phyloP scores from a whole-genome alignment of 305 asterid species.

The Fraxinus sp. region DNA sequence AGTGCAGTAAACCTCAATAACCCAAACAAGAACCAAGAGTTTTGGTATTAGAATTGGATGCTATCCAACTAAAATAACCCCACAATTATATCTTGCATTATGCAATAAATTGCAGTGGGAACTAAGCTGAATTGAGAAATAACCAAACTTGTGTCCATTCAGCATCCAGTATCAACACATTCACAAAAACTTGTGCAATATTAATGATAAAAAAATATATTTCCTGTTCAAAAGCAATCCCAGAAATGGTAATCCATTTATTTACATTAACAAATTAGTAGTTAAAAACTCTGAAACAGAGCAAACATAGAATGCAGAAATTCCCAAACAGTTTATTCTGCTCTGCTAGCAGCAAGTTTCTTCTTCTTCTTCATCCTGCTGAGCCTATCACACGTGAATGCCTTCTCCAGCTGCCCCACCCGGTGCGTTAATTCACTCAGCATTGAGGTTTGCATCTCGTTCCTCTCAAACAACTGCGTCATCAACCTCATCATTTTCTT shows the following conservation, averaged over 20 bases:
- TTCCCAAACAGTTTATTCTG: conserved; percentile 21
- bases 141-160: background rate
- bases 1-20: background rate
- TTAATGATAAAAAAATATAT: background rate
- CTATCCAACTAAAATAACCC: background rate
- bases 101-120: background rate
- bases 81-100: background rate
- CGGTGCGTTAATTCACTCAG: conserved; percentile 41
- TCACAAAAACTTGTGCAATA: background rate
- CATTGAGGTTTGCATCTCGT: conserved; percentile 49
- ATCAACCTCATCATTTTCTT: conserved; percentile 66
- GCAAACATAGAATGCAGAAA: conserved; percentile 3
- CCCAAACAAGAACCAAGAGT: background rate
- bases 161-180: background rate
- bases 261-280: background rate
- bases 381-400: conserved; percentile 42
- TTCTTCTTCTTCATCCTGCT: conserved; percentile 39
- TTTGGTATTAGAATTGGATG: background rate
- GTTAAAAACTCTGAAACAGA: background rate
- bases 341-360: background rate
- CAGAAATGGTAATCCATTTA: background rate
- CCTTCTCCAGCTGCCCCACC: conserved; percentile 70
- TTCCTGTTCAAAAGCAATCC: background rate
- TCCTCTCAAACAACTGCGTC: conserved; percentile 48
- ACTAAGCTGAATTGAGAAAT: background rate